Conservation (phyloP, 2,329 filamentous ascomycete species). For the Akanthomyces dipterigenus region DNA sequence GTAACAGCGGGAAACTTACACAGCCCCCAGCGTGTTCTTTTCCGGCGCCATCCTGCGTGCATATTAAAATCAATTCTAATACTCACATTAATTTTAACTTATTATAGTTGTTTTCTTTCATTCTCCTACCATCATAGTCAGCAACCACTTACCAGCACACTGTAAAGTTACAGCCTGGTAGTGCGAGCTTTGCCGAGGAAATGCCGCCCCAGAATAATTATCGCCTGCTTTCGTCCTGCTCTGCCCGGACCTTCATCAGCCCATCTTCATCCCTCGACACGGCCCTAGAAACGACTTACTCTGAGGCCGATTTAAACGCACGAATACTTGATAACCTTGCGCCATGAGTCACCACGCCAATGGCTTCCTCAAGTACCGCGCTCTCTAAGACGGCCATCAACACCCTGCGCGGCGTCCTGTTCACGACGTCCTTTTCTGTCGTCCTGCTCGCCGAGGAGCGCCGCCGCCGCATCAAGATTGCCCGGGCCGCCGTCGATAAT, state of each 20-base stretch:
- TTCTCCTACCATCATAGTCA: no score
- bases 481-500: constrained; percentile 45
- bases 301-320: not conserved
- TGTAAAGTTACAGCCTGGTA: not conserved
- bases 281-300: not conserved
- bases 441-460: constrained; percentile 50
- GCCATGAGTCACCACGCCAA: constrained; percentile 23
- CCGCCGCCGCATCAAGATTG: constrained; percentile 45
- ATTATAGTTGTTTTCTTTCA: not conserved
- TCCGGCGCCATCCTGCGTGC: not conserved
- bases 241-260: not conserved
- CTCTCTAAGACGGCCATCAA: constrained; percentile 50
- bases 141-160: no score
- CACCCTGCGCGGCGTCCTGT: constrained; percentile 47
- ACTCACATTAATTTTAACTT: not conserved
- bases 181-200: constrained; percentile 3
- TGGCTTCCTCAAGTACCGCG: constrained; percentile 41
- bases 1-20: not conserved
- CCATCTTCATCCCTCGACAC: not conserved
- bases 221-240: not conserved
- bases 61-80: not conserved
- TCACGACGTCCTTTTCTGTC: constrained; percentile 52
- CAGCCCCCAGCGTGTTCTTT: no score
- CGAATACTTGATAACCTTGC: not conserved
- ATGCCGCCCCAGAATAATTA: constrained; percentile 10